Evolutionary conservation across 78 protist genomes (phyloP).

Genomic region (Chrysochromulina tobinii): DNA sequence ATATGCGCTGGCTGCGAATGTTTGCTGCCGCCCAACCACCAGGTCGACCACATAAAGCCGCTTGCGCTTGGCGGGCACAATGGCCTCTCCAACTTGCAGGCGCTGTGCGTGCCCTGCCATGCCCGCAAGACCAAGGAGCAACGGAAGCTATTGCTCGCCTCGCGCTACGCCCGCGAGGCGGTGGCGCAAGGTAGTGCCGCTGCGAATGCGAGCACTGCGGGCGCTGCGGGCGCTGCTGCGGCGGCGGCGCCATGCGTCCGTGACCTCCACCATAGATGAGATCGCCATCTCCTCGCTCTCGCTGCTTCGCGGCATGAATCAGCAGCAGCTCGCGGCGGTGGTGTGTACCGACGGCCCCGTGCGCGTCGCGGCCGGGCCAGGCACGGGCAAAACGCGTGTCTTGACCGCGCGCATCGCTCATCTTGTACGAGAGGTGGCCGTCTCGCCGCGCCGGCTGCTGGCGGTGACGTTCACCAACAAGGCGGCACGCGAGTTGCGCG

Average conservation of each 20-base stretch:
- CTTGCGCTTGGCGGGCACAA: neutral
- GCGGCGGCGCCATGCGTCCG: neutral
- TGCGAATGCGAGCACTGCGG: neutral
- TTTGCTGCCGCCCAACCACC: neutral
- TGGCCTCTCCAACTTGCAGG: neutral
- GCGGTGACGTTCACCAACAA: slow-evolving; percentile 11
- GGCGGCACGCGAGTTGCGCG: slow-evolving; percentile 3
- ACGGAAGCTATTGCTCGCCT: neutral
- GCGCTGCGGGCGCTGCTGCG: neutral
- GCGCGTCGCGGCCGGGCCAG: neutral
- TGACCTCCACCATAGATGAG: too few species aligned
- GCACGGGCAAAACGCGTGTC: slow-evolving; percentile 22
- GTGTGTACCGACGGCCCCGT: neutral
- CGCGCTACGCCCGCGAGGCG: neutral
- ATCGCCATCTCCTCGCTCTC: neutral
- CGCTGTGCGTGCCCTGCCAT: neutral
- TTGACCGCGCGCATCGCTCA: neutral
- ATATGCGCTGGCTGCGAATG: neutral
- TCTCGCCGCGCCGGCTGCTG: neutral
- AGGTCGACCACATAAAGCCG: neutral
- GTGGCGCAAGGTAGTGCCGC: too few species aligned
- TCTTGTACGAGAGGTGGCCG: neutral
- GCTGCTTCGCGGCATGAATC: neutral
- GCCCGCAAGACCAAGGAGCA: neutral
- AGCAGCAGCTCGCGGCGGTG: neutral